Evolutionary conservation across 169 alveolate genomes (phyloP).

Genomic region (Miamiensis avidus): DNA sequence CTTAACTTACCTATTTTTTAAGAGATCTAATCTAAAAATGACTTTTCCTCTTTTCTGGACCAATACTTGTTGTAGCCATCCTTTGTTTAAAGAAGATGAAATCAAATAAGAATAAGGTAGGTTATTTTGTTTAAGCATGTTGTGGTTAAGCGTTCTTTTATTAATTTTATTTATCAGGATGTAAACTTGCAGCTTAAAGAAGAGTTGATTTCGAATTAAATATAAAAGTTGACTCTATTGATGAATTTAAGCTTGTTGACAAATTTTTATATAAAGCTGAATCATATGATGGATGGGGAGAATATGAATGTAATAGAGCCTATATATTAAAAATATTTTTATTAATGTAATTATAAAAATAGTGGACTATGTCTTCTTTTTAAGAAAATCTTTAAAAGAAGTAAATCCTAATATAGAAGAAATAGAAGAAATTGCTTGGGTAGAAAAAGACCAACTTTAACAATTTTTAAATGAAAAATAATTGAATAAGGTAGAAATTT

Average conservation of each 20-base stretch:
- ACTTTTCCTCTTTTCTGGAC: conserved; percentile 85
- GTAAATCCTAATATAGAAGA: conserved; percentile 62
- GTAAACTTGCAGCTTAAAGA: conserved; percentile 59
- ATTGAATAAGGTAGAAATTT: not conserved
- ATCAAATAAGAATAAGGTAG: conserved; percentile 32
- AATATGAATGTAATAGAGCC: conserved; percentile 53
- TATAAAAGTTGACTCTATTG: conserved; percentile 34
- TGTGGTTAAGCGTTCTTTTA: not conserved
- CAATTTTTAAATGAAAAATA: conserved; percentile 43
- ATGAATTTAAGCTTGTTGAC: conserved; percentile 46
- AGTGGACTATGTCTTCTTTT: conserved; percentile 75
- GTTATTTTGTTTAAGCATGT: not conserved
- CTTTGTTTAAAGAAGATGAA: conserved; percentile 50
- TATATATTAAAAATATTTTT: not conserved
- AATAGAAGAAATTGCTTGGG: conserved; percentile 59
- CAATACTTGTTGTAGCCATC: conserved; percentile 84
- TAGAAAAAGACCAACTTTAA: conserved; percentile 39
- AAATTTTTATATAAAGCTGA: conserved; percentile 71
- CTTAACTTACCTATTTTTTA: too few species aligned
- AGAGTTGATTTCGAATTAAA: conserved; percentile 75
- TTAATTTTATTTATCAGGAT: conserved; percentile 26
- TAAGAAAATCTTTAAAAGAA: conserved; percentile 43
- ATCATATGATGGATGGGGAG: conserved; percentile 71
- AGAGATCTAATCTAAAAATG: conserved; percentile 65
- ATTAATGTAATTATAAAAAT: not conserved